These are phyloP conservation scores for Ustilago cynodontis DNA, from an alignment of 1,284 basidiomycete genomes.

Conservation along the genomic window DNA sequence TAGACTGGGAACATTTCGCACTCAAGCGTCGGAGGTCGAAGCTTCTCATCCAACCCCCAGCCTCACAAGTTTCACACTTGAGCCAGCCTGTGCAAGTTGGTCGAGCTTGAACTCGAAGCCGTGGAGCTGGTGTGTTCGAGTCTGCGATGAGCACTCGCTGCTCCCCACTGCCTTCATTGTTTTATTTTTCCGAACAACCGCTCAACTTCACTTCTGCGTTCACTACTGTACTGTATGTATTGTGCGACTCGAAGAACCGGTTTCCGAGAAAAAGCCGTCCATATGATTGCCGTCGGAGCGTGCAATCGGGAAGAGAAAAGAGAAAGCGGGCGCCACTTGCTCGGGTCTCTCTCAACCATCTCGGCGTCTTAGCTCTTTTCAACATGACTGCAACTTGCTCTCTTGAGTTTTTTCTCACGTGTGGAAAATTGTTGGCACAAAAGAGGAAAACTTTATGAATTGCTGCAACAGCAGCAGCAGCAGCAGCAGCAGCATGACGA, in stretches of 20 bases:
- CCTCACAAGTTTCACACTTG: background rate
- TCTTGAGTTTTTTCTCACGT: background rate
- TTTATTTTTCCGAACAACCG: background rate
- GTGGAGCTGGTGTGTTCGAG: background rate
- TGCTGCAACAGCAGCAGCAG: no score
- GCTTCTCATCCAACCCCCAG: background rate
- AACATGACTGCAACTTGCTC: background rate
- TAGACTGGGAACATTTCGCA: no score
- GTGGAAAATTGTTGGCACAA: conserved; percentile 1
- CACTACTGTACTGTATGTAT: background rate
- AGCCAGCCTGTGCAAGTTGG: background rate
- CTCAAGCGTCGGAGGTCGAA: background rate
- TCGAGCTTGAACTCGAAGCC: background rate
- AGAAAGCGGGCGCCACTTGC: background rate
- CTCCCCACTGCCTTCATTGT: background rate
- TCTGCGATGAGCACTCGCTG: background rate
- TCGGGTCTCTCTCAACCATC: background rate
- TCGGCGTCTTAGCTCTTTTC: background rate
- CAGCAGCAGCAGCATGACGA: conserved; percentile 2
- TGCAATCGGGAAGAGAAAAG: background rate
- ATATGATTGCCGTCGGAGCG: background rate
- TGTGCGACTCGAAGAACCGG: background rate
- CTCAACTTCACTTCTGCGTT: background rate
- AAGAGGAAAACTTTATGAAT: conserved; percentile 5
- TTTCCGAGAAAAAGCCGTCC: no score